Percentiles rank a stretch among this genome's conserved stretches.
Evolutionary conservation across 805 yeast genomes (phyloP).

Genomic region (Cephaloascus albidus): DNA sequence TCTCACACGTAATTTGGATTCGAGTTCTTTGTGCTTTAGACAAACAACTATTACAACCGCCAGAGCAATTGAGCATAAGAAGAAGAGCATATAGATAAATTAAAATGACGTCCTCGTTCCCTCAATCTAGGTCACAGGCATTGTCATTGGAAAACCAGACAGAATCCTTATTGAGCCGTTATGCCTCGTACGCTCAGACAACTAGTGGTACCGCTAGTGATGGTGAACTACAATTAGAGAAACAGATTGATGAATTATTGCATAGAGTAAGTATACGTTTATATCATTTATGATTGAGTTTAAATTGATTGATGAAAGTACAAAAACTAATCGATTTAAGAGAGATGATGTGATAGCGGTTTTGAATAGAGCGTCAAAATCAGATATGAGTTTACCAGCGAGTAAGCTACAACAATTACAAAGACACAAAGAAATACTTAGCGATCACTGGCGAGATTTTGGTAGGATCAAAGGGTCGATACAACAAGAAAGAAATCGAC

Average conservation of each 20-base stretch:
- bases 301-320: constrained; percentile 20
- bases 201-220: constrained; percentile 36
- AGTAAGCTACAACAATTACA: constrained; percentile 74
- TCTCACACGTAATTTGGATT: too few species aligned
- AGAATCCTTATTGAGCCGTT: constrained; percentile 38
- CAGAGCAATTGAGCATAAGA: too few species aligned
- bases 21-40: too few species aligned
- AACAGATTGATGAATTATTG: constrained; percentile 42
- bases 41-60: neutral
- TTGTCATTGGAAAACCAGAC: constrained; percentile 66
- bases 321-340: constrained; percentile 13
- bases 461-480: constrained; percentile 48
- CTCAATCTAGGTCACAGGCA: constrained; percentile 60
- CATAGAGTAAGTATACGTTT: constrained; percentile 13
- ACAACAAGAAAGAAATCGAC: constrained; percentile 66
- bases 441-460: constrained; percentile 60
- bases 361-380: constrained; percentile 45
- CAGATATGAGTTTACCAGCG: constrained; percentile 50
- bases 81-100: too few species aligned
- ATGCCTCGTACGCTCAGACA: constrained; percentile 44
- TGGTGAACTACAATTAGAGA: constrained; percentile 36
- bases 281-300: too few species aligned
- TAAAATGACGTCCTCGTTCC: constrained; percentile 36
- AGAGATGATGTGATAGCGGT: constrained; percentile 46
- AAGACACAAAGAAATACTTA: constrained; percentile 69